phyloP scores from a whole-genome alignment of 441 rosid genomes.

The Adansonia gregorii region DNA sequence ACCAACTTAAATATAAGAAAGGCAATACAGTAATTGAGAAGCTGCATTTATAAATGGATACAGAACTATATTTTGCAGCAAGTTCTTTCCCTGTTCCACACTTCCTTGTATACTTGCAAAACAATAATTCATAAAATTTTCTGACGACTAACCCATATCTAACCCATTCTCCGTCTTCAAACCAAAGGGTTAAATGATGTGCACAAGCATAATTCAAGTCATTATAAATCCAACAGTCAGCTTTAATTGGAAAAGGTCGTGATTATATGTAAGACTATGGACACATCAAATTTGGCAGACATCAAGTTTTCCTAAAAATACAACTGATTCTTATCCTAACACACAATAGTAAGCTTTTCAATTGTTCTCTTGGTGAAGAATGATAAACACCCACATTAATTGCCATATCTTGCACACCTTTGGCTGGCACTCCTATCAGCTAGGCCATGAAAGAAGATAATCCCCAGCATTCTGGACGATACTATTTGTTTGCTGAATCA shows the following conservation, averaged over 20 bases:
- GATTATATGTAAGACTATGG: neutral
- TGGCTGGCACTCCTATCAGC: neutral
- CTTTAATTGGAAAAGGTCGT: neutral
- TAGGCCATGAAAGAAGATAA: neutral
- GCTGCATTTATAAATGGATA: neutral
- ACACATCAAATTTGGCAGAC: neutral
- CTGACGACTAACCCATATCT: neutral
- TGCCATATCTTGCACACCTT: neutral
- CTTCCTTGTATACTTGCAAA: neutral
- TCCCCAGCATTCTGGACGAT: neutral
- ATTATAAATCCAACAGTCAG: neutral
- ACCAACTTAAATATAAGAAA: neutral
- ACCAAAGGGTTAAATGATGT: neutral
- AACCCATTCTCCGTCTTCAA: neutral
- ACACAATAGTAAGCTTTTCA: neutral
- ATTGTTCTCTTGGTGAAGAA: neutral
- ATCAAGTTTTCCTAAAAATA: constrained; percentile 6
- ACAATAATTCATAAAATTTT: neutral
- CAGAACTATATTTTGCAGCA: neutral
- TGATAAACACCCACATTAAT: neutral
- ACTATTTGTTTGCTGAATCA: neutral
- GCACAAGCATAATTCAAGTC: neutral
- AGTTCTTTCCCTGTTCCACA: neutral
- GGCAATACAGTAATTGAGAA: neutral
- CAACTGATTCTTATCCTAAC: neutral